These are phyloP conservation scores for Calocera cornea DNA, from an alignment of 768 basidiomycete genomes.

Conservation along the genomic window DNA sequence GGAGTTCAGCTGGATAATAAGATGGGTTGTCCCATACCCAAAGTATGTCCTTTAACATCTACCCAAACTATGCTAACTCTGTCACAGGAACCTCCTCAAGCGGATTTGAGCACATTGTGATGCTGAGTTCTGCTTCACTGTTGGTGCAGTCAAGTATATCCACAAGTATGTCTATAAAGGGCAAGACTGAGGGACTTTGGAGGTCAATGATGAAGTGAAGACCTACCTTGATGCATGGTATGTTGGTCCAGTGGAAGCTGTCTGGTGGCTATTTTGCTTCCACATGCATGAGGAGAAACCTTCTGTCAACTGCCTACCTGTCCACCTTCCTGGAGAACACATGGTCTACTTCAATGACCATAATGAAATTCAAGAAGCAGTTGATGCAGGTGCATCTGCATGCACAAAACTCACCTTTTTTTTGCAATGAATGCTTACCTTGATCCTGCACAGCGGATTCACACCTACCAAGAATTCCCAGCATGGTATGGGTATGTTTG, in stretches of 20 bases:
- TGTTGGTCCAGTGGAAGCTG: slow-evolving; percentile 27
- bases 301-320: slow-evolving; percentile 28
- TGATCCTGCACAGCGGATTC: slow-evolving; percentile 12
- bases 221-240: slow-evolving; percentile 29
- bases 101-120: slow-evolving; percentile 19
- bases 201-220: slow-evolving; percentile 20
- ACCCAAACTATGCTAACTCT: neutral
- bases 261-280: slow-evolving; percentile 27
- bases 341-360: slow-evolving; percentile 29
- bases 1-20: slow-evolving; percentile 25
- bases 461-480: slow-evolving; percentile 31
- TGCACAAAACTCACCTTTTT: slow-evolving; percentile 24
- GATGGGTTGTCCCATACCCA: slow-evolving; percentile 31
- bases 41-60: neutral
- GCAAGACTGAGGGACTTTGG: slow-evolving; percentile 33
- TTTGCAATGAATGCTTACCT: slow-evolving; percentile 17
- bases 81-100: neutral
- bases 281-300: slow-evolving; percentile 26
- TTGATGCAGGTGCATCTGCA: too few relatives aligned
- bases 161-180: too few relatives aligned
- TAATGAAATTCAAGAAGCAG: slow-evolving; percentile 16
- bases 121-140: slow-evolving; percentile 30
- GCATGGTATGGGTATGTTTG: slow-evolving; percentile 22
- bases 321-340: slow-evolving; percentile 32
- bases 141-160: slow-evolving; percentile 34